Conservation (phyloP, 345 rosid genomes). For the Schrenkiella parvula region DNA sequence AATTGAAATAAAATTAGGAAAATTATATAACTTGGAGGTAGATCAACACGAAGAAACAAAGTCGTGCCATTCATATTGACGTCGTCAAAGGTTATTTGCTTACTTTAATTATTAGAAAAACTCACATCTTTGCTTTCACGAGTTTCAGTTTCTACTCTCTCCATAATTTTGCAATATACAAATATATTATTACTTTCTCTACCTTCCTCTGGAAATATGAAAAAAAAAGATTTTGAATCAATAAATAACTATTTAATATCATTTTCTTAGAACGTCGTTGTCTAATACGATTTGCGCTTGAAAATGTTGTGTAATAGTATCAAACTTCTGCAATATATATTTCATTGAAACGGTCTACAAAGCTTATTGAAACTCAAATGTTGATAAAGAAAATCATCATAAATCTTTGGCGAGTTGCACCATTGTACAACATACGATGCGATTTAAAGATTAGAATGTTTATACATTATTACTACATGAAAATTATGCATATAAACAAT, state of each 20-base stretch:
- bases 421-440: background rate
- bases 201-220: background rate
- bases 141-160: constrained; percentile 11
- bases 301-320: background rate
- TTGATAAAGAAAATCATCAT: background rate
- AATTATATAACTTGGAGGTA: background rate
- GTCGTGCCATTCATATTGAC: constrained; percentile 7
- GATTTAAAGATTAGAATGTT: background rate
- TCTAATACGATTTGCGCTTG: background rate
- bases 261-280: background rate
- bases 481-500: background rate
- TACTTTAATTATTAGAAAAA: constrained; percentile 9
- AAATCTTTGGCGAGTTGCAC: background rate
- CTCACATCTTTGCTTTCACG: constrained; percentile 10
- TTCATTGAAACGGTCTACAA: background rate
- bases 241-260: background rate
- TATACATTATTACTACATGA: background rate
- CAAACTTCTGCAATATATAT: background rate
- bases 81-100: constrained; percentile 14
- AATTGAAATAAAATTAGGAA: background rate
- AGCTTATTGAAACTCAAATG: background rate
- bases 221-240: background rate
- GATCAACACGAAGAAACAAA: constrained; percentile 16
- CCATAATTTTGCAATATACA: background rate
- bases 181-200: background rate